Evolutionary conservation across 176 grass and related monocot genomes (phyloP).

Genomic region (Hordeum marinum): DNA sequence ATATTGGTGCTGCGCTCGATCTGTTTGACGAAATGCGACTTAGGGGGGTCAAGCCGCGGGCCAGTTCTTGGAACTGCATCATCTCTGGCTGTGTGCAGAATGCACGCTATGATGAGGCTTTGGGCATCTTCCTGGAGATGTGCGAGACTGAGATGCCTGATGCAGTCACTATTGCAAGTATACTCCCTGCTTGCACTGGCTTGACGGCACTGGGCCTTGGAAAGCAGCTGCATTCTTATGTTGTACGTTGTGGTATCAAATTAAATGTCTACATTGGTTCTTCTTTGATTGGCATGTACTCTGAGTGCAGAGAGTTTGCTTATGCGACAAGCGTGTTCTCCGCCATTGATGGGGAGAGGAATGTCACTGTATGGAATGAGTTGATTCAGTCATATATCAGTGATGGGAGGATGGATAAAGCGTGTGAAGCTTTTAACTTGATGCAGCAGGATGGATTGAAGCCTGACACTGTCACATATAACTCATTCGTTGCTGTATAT

Average conservation of each 20-base stretch:
- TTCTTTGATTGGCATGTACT: conserved; percentile 62
- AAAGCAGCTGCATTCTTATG: conserved; percentile 57
- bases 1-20: conserved; percentile 32
- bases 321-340: conserved; percentile 45
- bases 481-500: conserved; percentile 59
- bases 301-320: conserved; percentile 40
- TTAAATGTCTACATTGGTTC: conserved; percentile 60
- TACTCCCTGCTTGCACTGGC: conserved; percentile 57
- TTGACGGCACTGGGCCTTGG: conserved; percentile 41
- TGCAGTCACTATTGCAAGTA: conserved; percentile 50
- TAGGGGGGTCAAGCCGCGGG: conserved; percentile 30
- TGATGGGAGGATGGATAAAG: conserved; percentile 49
- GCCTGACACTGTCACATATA: conserved; percentile 58
- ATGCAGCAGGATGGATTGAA: conserved; percentile 52
- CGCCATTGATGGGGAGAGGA: conserved; percentile 41
- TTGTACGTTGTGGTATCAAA: conserved; percentile 34
- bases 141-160: conserved; percentile 44
- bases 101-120: conserved; percentile 34
- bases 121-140: conserved; percentile 53
- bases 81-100: conserved; percentile 68
- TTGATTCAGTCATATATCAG: conserved; percentile 48
- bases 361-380: conserved; percentile 58
- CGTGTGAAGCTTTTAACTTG: conserved; percentile 38
- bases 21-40: conserved; percentile 56
- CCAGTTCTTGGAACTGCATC: conserved; percentile 68